Base-by-base conservation (phyloP, 495 filamentous ascomycete genomes). In the Tuber borchii region DNA sequence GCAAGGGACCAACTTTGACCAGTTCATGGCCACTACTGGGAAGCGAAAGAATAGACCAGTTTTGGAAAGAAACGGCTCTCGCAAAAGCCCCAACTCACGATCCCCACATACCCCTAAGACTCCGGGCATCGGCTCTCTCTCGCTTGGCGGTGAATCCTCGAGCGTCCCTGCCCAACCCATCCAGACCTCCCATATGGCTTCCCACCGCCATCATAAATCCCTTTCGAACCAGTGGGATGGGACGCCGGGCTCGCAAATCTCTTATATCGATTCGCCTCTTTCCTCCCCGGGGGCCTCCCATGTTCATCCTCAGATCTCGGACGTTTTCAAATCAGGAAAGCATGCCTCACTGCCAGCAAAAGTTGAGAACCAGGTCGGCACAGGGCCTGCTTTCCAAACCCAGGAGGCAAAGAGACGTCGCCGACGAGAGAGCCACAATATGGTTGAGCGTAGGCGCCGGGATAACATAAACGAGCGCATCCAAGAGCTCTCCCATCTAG, bases 401-500 rank as follows among this genome's bases (percentile, higher is more conserved):
- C 94, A 97, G 82, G 95, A 99, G 85, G 93, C 93, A 80, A 97
- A 98, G 87, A 89, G 92, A 76, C 91, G 94, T 80, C 88, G 94
- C 76, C 89, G 95, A 70, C 90, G 95, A 26, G 95, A 97, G 80
- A 97, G 94, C 1, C 95, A 99, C 85, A 99, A 99, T 81, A 87
- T 97, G 69, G 95, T 99, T 16, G 95, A 99, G 84, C 92, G 95
- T 71, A 90, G 95, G 45, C 91, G 95, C 70, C 90, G 95, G 69
- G 95, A 99, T 84, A 97, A 99, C 79, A 99, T 99, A 87, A 99
- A 99, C 81, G 95, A 99, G 83, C 89, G 95, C 10, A 99, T 99
- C 75, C 95, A 98, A 79, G 95, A 99, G 80, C 88, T 99, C 7
- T 95, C 93, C 78, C 93, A 94, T 81, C 88, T 99, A 1, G 95